Percentiles rank a stretch among this genome's conserved stretches.
These are phyloP conservation scores for Blepharisma stoltei DNA, from an alignment of 73 alveolate genomes.

Conservation along the genomic window DNA sequence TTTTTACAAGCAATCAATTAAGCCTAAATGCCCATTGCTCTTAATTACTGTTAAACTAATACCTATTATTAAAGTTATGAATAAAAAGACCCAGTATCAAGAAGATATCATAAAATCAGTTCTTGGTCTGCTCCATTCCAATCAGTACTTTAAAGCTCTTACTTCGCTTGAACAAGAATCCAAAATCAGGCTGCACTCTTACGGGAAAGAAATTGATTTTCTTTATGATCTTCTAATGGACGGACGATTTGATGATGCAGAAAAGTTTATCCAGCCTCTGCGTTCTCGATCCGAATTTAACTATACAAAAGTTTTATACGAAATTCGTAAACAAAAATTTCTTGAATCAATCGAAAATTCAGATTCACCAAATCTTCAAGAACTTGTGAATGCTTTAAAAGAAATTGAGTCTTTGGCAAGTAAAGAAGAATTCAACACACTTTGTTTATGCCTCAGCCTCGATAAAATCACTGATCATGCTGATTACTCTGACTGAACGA, in stretches of 20 bases:
- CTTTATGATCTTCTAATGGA: conserved; percentile 77
- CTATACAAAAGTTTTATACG: conserved; percentile 67
- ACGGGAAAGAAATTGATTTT: conserved; percentile 84
- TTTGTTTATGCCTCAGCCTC: conserved; percentile 67
- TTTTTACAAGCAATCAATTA: too few relatives aligned
- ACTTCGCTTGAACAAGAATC: conserved; percentile 85
- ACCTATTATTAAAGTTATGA: too few relatives aligned
- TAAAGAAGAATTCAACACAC: conserved; percentile 64
- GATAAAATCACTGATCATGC: conserved; percentile 63
- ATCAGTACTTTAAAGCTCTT: conserved; percentile 56
- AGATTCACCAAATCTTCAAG: conserved; percentile 49
- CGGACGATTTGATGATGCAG: conserved; percentile 90
- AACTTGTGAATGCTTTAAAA: conserved; percentile 51
- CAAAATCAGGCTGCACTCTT: conserved; percentile 55
- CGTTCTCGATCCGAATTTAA: conserved; percentile 67
- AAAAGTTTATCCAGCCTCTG: conserved; percentile 75
- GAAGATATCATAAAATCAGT: conserved; percentile 28
- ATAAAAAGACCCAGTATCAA: too few relatives aligned
- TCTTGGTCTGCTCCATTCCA: conserved; percentile 51
- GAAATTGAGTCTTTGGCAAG: conserved; percentile 61
- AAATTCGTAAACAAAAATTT: conserved; percentile 84
- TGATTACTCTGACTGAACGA: conserved; percentile 63
- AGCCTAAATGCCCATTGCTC: too few relatives aligned
- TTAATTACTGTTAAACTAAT: too few relatives aligned
- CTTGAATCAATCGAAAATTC: conserved; percentile 67